Base-by-base conservation (phyloP, 1,284 basidiomycete species). In the Malassezia brasiliensis region DNA sequence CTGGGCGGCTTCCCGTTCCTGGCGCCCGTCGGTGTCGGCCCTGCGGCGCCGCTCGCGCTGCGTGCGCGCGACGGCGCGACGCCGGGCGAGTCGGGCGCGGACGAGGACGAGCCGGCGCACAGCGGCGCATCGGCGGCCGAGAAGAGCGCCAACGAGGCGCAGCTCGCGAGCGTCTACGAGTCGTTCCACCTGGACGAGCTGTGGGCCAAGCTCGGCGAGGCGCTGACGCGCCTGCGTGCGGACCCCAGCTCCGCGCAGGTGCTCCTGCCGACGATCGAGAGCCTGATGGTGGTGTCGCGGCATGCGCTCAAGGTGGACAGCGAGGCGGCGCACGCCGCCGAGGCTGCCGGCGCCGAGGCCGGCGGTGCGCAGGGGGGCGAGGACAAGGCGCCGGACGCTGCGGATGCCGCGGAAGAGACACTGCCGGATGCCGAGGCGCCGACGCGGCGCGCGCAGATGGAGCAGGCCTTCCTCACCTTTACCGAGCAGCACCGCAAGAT, bases 281-380 rank as follows among this genome's bases (percentile, higher is more conserved):
- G 68, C 47, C 79, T 99, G 61, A 96, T 98, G 89, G 93, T 99
- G 1, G 88, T 99, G 25, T 96, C 89, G 81, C 96, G 96, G 76
- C 89, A 94, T 73, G 87, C 44, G 14, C 30, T 42, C 22, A 42
- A 42, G 19, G 37, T 47, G 28, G 40, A 41, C 15, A 22, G 6
- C 17, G 28, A 45, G 20, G 38, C 62, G 17, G 22, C 38, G 22
- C 55, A 32, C 63, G 58, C 5, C 12, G 34, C 47, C 22, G 25
- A 28, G 25, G 25, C 25, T 7, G 25, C 25, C 25, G 25, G 25
- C 25, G 25, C 25, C 25, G 7, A 44, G 30, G n/a, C n/a, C n/a
- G n/a, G n/a, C n/a, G n/a, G n/a, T n/a, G n/a, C n/a, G n/a, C n/a
- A n/a, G n/a, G n/a, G n/a, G n/a, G n/a, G n/a, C n/a, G n/a, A n/a